Conservation (phyloP, 352 stramenopile species). For the Phytopythium oedochilum region DNA sequence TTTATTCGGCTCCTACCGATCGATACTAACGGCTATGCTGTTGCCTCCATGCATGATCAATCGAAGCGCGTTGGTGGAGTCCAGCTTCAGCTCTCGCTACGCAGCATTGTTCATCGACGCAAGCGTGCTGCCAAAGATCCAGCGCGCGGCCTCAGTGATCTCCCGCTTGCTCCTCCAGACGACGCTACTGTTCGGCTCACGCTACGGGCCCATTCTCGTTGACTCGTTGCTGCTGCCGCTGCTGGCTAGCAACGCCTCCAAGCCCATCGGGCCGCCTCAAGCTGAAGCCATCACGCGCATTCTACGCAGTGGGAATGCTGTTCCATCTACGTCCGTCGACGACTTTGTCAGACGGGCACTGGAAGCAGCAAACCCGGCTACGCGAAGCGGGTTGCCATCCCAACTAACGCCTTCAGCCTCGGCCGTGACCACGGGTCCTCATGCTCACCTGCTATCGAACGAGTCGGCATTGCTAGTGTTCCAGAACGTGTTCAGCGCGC, state of each 20-base stretch:
- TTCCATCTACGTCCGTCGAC: constrained; percentile 47
- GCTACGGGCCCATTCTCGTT: constrained; percentile 34
- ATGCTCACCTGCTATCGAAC: constrained; percentile 43
- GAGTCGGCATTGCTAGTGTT: constrained; percentile 66
- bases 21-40: too few relatives aligned
- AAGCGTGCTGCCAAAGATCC: constrained; percentile 54
- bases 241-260: constrained; percentile 14
- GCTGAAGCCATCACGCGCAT: constrained; percentile 69
- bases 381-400: background rate
- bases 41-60: background rate
- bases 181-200: constrained; percentile 41
- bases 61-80: constrained; percentile 43
- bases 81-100: constrained; percentile 70
- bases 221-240: constrained; percentile 55
- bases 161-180: constrained; percentile 69
- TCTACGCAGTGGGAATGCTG: constrained; percentile 35
- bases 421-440: background rate
- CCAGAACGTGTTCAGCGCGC: constrained; percentile 66
- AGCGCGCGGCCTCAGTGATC: constrained; percentile 52
- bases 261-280: constrained; percentile 37
- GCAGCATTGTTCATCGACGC: constrained; percentile 52
- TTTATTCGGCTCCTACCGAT: too few relatives aligned
- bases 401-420: background rate
- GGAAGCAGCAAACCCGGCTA: constrained; percentile 1
- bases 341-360: constrained; percentile 34